Conservation (phyloP, 2,329 filamentous ascomycete species). For the Salinomyces thailandicus region DNA sequence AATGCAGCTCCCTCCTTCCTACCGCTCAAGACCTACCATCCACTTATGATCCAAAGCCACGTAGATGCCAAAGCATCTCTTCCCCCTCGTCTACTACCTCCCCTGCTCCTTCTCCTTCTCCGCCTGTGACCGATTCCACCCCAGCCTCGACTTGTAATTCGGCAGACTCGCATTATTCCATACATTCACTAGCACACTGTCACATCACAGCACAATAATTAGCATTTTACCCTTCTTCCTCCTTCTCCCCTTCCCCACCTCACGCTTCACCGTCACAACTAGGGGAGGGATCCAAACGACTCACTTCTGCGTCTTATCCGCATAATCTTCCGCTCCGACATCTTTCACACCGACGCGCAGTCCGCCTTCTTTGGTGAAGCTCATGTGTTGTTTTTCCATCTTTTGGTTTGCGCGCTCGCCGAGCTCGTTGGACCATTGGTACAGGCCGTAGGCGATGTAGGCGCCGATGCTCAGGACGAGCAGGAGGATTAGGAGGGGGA, state of each 20-base stretch:
- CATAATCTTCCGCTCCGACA: conserved; percentile 57
- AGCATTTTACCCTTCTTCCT: too few relatives aligned
- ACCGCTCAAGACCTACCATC: too few relatives aligned
- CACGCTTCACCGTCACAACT: too few relatives aligned
- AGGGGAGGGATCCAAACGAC: conserved; percentile 4
- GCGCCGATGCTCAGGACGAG: conserved; percentile 45
- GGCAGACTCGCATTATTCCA: conserved; percentile 34
- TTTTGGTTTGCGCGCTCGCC: conserved; percentile 54
- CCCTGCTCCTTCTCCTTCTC: conserved; percentile 5
- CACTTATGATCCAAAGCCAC: too few relatives aligned
- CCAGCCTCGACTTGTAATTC: conserved; percentile 27
- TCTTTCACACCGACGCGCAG: conserved; percentile 61
- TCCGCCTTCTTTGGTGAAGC: conserved; percentile 64
- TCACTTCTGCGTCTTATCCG: conserved; percentile 58
- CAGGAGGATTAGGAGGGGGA: conserved; percentile 58
- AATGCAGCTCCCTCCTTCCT: too few relatives aligned
- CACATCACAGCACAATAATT: too few relatives aligned
- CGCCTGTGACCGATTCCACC: conserved; percentile 21
- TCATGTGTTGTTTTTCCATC: conserved; percentile 66
- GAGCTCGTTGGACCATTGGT: conserved; percentile 56
- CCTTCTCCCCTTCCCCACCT: too few relatives aligned
- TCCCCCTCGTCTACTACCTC: too few relatives aligned
- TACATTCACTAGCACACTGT: conserved; percentile 38
- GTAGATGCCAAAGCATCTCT: too few relatives aligned
- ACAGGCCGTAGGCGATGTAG: conserved; percentile 62